Conservation (phyloP, 106 monocot genomes). For the Apostasia ramifera region DNA sequence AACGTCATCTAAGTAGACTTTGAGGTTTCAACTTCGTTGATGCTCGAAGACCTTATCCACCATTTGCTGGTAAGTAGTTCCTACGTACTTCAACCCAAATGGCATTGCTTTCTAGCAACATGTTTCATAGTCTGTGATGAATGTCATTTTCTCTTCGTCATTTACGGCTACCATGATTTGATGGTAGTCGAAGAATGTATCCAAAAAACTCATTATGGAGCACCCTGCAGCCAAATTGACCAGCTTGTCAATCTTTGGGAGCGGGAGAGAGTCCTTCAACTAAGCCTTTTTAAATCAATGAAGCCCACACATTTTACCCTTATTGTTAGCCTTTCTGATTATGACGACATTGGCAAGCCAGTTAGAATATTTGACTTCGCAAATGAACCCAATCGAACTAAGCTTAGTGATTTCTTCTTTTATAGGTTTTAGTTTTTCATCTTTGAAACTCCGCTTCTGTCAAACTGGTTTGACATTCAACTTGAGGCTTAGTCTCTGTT, state of each 20-base stretch:
- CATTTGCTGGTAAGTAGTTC: background rate
- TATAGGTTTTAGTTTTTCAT: background rate
- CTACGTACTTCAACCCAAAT: background rate
- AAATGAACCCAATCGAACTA: background rate
- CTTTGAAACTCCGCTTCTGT: no score
- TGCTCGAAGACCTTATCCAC: background rate
- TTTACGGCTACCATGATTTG: background rate
- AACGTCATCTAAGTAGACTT: background rate
- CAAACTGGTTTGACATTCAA: no score
- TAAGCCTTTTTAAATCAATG: background rate
- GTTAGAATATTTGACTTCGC: background rate
- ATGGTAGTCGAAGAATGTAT: background rate
- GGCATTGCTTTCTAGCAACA: background rate
- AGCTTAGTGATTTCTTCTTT: background rate
- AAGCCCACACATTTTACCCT: conserved; percentile 4
- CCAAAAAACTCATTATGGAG: background rate
- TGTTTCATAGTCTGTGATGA: background rate
- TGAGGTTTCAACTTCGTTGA: background rate
- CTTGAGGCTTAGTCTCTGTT: no score
- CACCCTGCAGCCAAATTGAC: background rate
- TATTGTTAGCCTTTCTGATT: background rate
- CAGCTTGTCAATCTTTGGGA: background rate
- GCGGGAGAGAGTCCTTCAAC: background rate
- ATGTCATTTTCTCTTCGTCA: background rate
- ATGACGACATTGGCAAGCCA: background rate